Conservation (phyloP, 2,329 filamentous ascomycete species). For the Monilinia vaccinii-corymbosi region DNA sequence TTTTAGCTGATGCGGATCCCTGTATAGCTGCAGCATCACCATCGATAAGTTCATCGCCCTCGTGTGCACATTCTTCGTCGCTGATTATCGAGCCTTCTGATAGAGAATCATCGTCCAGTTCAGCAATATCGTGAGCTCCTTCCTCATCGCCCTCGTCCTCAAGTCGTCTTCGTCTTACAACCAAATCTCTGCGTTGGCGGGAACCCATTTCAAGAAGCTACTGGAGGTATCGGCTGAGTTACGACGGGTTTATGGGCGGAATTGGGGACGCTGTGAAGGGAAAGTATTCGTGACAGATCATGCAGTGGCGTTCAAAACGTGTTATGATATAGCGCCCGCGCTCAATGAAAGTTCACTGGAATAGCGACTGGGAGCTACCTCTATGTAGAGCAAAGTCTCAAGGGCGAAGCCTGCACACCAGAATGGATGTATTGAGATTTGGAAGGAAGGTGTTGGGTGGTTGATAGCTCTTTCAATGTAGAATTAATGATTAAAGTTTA, state of each 20-base stretch:
- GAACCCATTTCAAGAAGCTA: slow-evolving; percentile 37
- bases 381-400: slow-evolving; percentile 19
- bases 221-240: slow-evolving; percentile 24
- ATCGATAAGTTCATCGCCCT: slow-evolving; percentile 57
- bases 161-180: slow-evolving; percentile 58
- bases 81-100: slow-evolving; percentile 54
- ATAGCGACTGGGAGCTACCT: slow-evolving; percentile 2
- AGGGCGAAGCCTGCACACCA: slow-evolving; percentile 28
- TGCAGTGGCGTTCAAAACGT: slow-evolving; percentile 27
- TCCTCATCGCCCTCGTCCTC: slow-evolving; percentile 67
- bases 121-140: slow-evolving; percentile 43
- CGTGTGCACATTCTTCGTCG: slow-evolving; percentile 50
- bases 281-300: slow-evolving; percentile 28
- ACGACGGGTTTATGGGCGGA: slow-evolving; percentile 28
- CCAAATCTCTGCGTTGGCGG: slow-evolving; percentile 53
- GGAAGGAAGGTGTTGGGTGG: background rate
- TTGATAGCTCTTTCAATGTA: slow-evolving; percentile 7
- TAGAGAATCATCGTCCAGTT: slow-evolving; percentile 56
- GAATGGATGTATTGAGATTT: background rate
- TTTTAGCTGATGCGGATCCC: slow-evolving; percentile 20
- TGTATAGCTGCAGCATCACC: slow-evolving; percentile 48
- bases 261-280: slow-evolving; percentile 22
- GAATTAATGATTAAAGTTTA: slow-evolving; percentile 5
- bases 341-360: slow-evolving; percentile 25
- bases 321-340: slow-evolving; percentile 28